phyloP scores from a whole-genome alignment of 129 eudicot genomes.

The Centaurea solstitialis region DNA sequence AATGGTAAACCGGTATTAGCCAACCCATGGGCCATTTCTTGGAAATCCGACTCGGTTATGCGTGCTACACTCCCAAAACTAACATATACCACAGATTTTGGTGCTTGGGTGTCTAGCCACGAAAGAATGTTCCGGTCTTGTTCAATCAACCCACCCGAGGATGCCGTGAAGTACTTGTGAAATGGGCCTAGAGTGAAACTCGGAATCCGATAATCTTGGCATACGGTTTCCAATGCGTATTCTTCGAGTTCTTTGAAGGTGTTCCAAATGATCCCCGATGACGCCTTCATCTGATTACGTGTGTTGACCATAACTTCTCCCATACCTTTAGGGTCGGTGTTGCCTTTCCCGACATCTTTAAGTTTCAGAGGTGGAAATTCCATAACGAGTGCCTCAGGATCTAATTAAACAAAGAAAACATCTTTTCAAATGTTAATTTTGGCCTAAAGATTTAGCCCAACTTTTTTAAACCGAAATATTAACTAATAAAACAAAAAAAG shows the following conservation, averaged over 20 bases:
- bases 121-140: conserved; percentile 33
- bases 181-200: conserved; percentile 34
- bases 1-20: conserved; percentile 37
- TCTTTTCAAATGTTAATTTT: background rate
- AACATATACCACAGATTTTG: conserved; percentile 31
- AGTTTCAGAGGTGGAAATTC: conserved; percentile 29
- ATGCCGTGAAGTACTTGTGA: conserved; percentile 10
- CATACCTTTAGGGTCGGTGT: background rate
- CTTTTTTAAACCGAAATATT: background rate
- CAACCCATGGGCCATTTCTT: conserved; percentile 50
- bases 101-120: conserved; percentile 35
- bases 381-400: background rate
- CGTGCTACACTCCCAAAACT: conserved; percentile 50
- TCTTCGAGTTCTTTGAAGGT: conserved; percentile 41
- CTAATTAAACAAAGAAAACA: background rate
- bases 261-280: conserved; percentile 43
- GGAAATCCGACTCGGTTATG: too few relatives aligned
- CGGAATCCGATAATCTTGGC: conserved; percentile 18
- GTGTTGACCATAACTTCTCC: background rate
- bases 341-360: conserved; percentile 30
- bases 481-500: background rate
- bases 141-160: conserved; percentile 26
- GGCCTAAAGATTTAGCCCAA: background rate
- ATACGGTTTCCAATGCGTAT: conserved; percentile 5
- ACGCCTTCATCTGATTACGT: conserved; percentile 29